phyloP scores from a whole-genome alignment of 2,329 filamentous ascomycete species.

The Colletotrichum abscissum region DNA sequence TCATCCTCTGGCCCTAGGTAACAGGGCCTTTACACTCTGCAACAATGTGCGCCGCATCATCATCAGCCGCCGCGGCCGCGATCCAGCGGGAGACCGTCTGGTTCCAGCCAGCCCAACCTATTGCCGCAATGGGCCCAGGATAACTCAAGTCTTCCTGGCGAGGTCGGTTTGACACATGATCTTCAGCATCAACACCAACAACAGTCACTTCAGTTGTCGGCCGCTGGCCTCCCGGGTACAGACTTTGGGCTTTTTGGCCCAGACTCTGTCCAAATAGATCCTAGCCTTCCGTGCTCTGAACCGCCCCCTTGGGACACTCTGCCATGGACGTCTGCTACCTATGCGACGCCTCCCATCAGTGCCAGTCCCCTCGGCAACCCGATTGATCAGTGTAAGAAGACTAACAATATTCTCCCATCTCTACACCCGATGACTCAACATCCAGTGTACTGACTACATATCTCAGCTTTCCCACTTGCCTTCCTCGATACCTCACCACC shows the following conservation, averaged over 20 bases:
- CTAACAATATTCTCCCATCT: background rate
- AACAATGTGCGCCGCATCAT: constrained; percentile 32
- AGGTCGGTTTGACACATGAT: constrained; percentile 17
- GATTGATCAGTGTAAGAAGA: constrained; percentile 19
- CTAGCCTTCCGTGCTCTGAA: constrained; percentile 22
- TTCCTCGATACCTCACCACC: constrained; percentile 28
- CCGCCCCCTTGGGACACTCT: constrained; percentile 31
- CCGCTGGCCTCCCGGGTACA: constrained; percentile 28
- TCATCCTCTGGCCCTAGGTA: constrained; percentile 20
- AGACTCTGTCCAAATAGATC: constrained; percentile 25
- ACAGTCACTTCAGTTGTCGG: constrained; percentile 11
- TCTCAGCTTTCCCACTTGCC: constrained; percentile 17
- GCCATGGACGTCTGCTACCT: constrained; percentile 22
- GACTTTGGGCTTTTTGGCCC: constrained; percentile 24
- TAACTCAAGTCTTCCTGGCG: constrained; percentile 23
- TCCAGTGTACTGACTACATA: background rate
- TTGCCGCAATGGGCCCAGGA: constrained; percentile 21
- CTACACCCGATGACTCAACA: background rate
- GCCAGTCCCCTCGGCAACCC: constrained; percentile 31
- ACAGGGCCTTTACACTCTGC: constrained; percentile 36
- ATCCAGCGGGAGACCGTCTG: constrained; percentile 15
- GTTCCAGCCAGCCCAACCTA: constrained; percentile 23
- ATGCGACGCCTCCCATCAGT: constrained; percentile 20
- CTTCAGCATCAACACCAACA: constrained; percentile 11
- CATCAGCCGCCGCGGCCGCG: constrained; percentile 10